phyloP scores from a whole-genome alignment of 306 rosid species.

The Abrus precatorius region DNA sequence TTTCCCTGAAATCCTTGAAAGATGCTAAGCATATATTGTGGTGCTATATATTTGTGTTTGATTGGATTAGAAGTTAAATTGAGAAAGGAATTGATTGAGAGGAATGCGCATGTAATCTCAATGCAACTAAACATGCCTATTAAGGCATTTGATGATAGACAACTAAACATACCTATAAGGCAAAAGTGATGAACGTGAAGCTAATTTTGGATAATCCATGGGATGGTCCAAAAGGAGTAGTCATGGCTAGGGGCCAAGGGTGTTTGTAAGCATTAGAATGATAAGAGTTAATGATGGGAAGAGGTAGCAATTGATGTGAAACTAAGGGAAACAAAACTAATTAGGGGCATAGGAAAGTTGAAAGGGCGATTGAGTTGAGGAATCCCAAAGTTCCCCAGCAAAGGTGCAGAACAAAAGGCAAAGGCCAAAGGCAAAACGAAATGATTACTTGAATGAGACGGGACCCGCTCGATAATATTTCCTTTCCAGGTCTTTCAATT shows the following conservation, averaged over 20 bases:
- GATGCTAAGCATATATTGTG: slow-evolving; percentile 4
- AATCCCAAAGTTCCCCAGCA: slow-evolving; percentile 69
- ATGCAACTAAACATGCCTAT: slow-evolving; percentile 23
- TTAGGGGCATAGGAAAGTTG: slow-evolving; percentile 22
- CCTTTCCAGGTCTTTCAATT: slow-evolving; percentile 76
- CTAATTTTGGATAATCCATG: slow-evolving; percentile 42
- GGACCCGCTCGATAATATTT: slow-evolving; percentile 75
- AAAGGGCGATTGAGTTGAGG: slow-evolving; percentile 40
- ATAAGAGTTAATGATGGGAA: not conserved
- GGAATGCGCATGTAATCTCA: not conserved
- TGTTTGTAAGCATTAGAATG: slow-evolving; percentile 38
- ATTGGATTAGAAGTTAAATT: slow-evolving; percentile 30
- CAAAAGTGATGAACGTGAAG: slow-evolving; percentile 34
- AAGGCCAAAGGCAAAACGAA: slow-evolving; percentile 72
- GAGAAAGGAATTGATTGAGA: slow-evolving; percentile 40
- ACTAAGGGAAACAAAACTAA: not conserved
- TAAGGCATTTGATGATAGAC: slow-evolving; percentile 37
- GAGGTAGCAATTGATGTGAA: slow-evolving; percentile 28
- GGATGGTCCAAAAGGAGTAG: slow-evolving; percentile 14
- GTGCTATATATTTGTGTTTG: not conserved
- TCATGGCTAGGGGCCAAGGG: slow-evolving; percentile 9
- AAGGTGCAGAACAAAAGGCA: slow-evolving; percentile 77
- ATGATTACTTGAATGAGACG: slow-evolving; percentile 84
- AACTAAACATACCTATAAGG: not conserved
- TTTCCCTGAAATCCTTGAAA: slow-evolving; percentile 34